phyloP scores from a whole-genome alignment of 768 basidiomycete species.

The Boletus vinaceobasis region DNA sequence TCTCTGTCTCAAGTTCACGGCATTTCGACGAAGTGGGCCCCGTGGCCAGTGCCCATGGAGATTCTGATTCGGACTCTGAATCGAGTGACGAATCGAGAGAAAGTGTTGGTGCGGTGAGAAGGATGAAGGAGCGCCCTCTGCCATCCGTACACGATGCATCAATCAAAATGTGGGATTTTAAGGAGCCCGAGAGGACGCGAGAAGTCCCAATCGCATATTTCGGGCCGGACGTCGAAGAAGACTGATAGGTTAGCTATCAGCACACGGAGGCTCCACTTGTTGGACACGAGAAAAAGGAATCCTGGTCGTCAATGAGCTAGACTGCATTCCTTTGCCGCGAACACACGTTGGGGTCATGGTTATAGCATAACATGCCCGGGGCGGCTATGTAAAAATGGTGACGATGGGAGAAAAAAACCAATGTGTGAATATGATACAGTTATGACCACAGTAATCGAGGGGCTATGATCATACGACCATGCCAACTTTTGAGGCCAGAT shows the following conservation, averaged over 20 bases:
- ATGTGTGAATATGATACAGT: conserved; percentile 3
- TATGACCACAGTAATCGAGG: conserved; percentile 12
- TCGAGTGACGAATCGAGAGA: conserved; percentile 7
- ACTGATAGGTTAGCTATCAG: neutral
- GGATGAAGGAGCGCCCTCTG: conserved; percentile 10
- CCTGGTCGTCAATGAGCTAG: neutral
- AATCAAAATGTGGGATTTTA: conserved; percentile 27
- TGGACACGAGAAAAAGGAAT: neutral
- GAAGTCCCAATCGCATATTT: neutral
- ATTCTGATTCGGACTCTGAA: conserved; percentile 19
- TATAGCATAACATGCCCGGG: conserved; percentile 20
- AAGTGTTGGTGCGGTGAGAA: neutral
- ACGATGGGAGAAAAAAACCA: neutral
- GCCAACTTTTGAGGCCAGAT: conserved; percentile 97
- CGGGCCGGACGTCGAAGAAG: too few species aligned
- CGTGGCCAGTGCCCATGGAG: neutral
- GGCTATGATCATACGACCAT: conserved; percentile 78
- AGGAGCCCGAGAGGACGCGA: neutral
- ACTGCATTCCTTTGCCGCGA: neutral
- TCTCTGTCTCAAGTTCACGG: conserved; percentile 78
- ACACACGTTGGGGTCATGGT: conserved; percentile 14
- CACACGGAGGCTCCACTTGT: neutral
- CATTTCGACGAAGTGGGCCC: conserved; percentile 43
- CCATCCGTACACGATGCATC: conserved; percentile 27
- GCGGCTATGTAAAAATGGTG: conserved; percentile 16